Evolutionary conservation across 148 eudicot species (phyloP).

Genomic region (Chenopodium suecicum): DNA sequence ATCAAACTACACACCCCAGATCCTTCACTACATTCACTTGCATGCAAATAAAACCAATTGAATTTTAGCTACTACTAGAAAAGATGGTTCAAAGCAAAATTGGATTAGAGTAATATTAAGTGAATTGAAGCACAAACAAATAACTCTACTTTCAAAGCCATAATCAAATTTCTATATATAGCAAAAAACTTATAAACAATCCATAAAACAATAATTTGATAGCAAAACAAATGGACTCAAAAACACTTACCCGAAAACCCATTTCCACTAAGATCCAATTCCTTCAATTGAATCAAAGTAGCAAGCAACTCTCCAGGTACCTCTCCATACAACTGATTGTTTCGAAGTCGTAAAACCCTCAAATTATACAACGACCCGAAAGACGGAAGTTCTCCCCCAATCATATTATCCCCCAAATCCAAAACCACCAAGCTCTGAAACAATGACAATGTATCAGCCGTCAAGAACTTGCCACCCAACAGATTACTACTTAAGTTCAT

Average conservation of each 20-base stretch:
- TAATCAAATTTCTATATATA: not conserved
- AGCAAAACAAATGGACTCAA: not conserved
- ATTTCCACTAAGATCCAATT: conserved; percentile 86
- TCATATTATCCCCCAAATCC: conserved; percentile 70
- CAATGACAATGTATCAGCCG: conserved; percentile 42
- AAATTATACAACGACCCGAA: conserved; percentile 55
- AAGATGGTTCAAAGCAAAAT: not conserved
- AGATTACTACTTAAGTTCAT: conserved; percentile 64
- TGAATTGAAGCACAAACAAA: not conserved
- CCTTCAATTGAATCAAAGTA: conserved; percentile 52
- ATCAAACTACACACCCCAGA: conserved; percentile 10
- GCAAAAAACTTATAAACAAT: not conserved
- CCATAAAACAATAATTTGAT: not conserved
- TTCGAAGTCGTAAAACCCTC: conserved; percentile 55
- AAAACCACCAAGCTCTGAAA: conserved; percentile 70
- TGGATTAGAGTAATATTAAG: not conserved
- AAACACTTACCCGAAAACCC: conserved; percentile 74
- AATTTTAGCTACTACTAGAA: not conserved
- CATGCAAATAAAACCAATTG: not conserved
- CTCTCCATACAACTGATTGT: conserved; percentile 60
- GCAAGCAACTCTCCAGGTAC: conserved; percentile 60
- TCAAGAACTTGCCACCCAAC: conserved; percentile 59
- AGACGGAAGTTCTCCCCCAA: conserved; percentile 68
- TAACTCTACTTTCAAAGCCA: not conserved
- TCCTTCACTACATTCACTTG: not conserved